A percentile compares a stretch with the other conserved stretches of the same genome.
Conservation (phyloP, 2,329 filamentous ascomycete species). For the Hymenoscyphus repandus region DNA sequence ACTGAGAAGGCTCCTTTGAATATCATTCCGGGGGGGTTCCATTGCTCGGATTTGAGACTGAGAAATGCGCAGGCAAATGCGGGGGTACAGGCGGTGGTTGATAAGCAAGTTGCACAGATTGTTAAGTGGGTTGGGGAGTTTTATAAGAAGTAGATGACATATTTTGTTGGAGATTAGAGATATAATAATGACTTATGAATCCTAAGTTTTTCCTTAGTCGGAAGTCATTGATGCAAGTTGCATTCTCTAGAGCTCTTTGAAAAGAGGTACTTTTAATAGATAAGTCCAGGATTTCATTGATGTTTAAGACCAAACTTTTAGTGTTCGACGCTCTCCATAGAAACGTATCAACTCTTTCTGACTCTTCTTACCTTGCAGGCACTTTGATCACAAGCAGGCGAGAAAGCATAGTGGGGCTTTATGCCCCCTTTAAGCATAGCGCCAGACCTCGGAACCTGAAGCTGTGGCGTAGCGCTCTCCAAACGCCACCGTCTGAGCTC, state of each 20-base stretch:
- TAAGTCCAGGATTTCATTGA: too few species aligned
- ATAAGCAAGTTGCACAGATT: constrained; percentile 45
- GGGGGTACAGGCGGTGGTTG: constrained; percentile 43
- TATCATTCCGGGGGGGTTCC: constrained; percentile 47
- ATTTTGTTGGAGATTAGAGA: neutral
- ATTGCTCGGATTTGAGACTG: constrained; percentile 49
- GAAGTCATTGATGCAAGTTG: too few species aligned
- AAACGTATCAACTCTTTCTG: too few species aligned
- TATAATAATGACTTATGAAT: neutral
- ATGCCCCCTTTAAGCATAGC: too few species aligned
- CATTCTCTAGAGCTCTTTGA: too few species aligned
- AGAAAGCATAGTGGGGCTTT: neutral
- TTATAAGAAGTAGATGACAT: constrained; percentile 7
- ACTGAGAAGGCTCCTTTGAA: constrained; percentile 44
- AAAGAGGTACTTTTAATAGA: too few species aligned
- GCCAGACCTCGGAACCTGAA: too few species aligned
- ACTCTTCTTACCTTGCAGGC: too few species aligned
- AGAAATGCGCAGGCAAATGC: constrained; percentile 42
- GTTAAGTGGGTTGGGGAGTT: constrained; percentile 50
- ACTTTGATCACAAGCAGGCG: neutral
- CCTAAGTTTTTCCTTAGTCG: too few species aligned
- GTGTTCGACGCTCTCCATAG: too few species aligned
- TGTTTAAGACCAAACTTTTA: too few species aligned
- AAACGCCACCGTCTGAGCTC: neutral
- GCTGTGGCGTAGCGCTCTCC: too few species aligned